These are phyloP conservation scores for Geopyxis carbonaria DNA, from an alignment of 495 filamentous ascomycete genomes.

Conservation along the genomic window DNA sequence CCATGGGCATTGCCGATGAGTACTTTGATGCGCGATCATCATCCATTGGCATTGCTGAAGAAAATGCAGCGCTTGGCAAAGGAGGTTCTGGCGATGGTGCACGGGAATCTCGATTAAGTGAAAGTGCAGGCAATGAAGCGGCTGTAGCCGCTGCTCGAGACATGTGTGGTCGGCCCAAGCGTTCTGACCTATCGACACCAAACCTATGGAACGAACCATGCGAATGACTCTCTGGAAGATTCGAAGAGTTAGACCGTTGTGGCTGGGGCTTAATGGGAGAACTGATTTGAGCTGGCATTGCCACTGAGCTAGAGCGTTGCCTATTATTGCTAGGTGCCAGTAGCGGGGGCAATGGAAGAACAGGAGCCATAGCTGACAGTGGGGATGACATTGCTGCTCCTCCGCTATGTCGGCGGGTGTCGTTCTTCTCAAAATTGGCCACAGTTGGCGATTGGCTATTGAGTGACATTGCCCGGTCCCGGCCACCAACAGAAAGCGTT, in stretches of 20 bases:
- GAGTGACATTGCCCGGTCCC: slow-evolving; percentile 22
- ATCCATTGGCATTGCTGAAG: slow-evolving; percentile 68
- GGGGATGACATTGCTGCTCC: slow-evolving; percentile 40
- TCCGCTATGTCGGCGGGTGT: slow-evolving; percentile 38
- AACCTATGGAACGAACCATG: too few species aligned
- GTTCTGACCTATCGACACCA: too few species aligned
- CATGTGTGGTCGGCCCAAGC: too few species aligned
- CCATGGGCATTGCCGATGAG: slow-evolving; percentile 69
- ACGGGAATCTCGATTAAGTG: not conserved
- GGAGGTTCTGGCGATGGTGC: slow-evolving; percentile 16
- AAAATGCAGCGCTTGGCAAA: slow-evolving; percentile 38
- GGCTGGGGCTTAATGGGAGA: slow-evolving; percentile 10
- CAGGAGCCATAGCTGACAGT: slow-evolving; percentile 29
- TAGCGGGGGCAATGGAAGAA: slow-evolving; percentile 31
- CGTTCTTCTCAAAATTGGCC: slow-evolving; percentile 25
- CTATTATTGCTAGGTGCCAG: slow-evolving; percentile 13
- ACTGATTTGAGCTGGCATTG: slow-evolving; percentile 9
- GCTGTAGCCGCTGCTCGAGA: too few species aligned
- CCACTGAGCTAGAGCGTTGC: slow-evolving; percentile 17
- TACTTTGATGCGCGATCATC: slow-evolving; percentile 30
- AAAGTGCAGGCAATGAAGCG: not conserved
- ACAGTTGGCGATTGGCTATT: slow-evolving; percentile 15
- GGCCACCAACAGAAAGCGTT: too few species aligned
- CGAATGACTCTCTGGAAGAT: not conserved
- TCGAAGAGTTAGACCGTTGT: slow-evolving; percentile 17